Evolutionary conservation across 768 basidiomycete genomes (phyloP), one percentile per base, ranked within the genome.

Genomic region (Phaeolepiota aurea): DNA sequence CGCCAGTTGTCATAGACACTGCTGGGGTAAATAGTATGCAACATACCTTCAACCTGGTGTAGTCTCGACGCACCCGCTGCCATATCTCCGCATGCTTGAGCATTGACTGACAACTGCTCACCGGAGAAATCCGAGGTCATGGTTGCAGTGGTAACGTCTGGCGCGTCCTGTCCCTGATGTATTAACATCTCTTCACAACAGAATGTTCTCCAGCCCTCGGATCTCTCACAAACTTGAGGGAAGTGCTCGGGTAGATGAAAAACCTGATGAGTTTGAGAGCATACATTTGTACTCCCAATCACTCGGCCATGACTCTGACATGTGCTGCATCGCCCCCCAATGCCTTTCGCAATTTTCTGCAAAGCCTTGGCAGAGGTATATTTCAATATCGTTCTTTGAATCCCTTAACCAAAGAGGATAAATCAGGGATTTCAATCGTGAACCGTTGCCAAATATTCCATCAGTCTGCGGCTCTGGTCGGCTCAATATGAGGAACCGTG

Each of bases 401-500:
- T 48, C 43, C 12, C 48, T 20, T 12, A 45, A 38, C 11, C 38
- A 37, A 16, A 42, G 43, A 1, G 40, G 37, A 13, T 30, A 16
- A 7, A 51, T 33, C 9, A 22, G 22, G n/a, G 31, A 14, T 12
- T 41, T 45, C 12, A 16, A 16, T 14, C 7, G 25, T 7, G 1
- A 40, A 15, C 5, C 21, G n/a, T 3, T 11, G 4, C 38, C 15
- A 20, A 57, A 56, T 1, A 23, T 37, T 1, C 41, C 33, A 2
- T 32, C 25, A 4, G 60, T 48, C n/a, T 51, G 44, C 3, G 46
- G 37, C 36, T 61, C 61, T 4, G 58, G 54, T 1, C 61, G 46
- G 38, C 56, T 57, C 5, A 50, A 42, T 30, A 63, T 48, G 10
- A 61, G 25, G 31, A 61, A 53, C 13, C 37, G 43, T 23, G 32